Percentiles rank a stretch among this genome's conserved stretches.
Evolutionary conservation across 352 stramenopile genomes (phyloP).

Genomic region (Paralagenidium karlingii): DNA sequence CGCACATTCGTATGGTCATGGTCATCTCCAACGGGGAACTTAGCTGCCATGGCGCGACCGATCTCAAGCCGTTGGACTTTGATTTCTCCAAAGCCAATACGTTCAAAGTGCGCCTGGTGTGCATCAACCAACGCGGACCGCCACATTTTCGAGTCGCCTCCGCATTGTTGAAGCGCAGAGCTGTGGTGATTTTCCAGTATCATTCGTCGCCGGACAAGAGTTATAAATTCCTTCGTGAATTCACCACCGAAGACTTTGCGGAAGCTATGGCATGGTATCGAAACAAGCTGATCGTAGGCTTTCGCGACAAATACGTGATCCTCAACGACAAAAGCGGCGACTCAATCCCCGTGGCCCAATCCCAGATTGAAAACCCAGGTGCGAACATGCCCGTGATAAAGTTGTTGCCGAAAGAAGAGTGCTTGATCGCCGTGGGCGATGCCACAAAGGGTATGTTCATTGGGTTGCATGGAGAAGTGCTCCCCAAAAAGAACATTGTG

Average conservation of each 20-base stretch:
- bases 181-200: conserved; percentile 75
- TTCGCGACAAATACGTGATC: conserved; percentile 60
- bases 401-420: conserved; percentile 76
- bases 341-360: conserved; percentile 45
- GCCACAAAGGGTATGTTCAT: conserved; percentile 77
- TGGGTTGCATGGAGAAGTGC: conserved; percentile 56
- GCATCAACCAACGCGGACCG: conserved; percentile 74
- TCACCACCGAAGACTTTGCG: conserved; percentile 53
- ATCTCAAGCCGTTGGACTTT: conserved; percentile 61
- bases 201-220: conserved; percentile 61
- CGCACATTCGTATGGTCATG: conserved; percentile 81
- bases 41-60: conserved; percentile 58
- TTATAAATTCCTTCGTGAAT: conserved; percentile 71
- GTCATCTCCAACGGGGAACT: conserved; percentile 65
- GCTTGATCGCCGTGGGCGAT: conserved; percentile 70
- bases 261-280: conserved; percentile 80
- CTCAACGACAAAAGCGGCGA: conserved; percentile 79
- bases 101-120: conserved; percentile 53
- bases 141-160: conserved; percentile 74
- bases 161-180: conserved; percentile 44
- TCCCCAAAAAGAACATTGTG: conserved; percentile 73
- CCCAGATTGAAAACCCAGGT: conserved; percentile 47
- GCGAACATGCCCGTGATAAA: conserved; percentile 67
- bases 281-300: conserved; percentile 79
- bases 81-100: conserved; percentile 71